Evolutionary conservation across 2,329 filamentous ascomycete species (phyloP).

Genomic region (Scortechinia acanthostroma): DNA sequence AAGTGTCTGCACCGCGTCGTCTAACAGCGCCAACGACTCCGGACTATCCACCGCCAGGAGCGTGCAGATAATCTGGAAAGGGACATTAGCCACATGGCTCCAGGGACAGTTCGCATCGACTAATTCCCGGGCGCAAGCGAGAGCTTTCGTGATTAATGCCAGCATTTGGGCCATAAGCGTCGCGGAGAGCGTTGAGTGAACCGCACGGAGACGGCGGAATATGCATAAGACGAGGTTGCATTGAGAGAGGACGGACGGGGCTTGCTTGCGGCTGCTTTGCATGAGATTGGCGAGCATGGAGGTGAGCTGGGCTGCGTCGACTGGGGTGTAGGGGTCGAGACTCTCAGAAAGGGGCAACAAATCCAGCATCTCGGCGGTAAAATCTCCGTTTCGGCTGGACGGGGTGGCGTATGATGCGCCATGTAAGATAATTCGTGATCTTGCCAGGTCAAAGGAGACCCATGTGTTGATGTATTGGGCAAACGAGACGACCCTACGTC

Average conservation of each 20-base stretch:
- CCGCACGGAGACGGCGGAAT: conserved; percentile 41
- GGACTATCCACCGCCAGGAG: conserved; percentile 44
- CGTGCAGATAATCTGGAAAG: conserved; percentile 48
- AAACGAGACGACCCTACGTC: conserved; percentile 35
- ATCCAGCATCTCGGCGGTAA: conserved; percentile 37
- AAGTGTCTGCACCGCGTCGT: conserved; percentile 39
- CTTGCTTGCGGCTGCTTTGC: conserved; percentile 24
- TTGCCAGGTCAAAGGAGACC: conserved; percentile 50
- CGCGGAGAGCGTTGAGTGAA: conserved; percentile 34
- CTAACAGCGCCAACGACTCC: conserved; percentile 34
- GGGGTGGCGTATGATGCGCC: conserved; percentile 34
- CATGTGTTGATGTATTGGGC: conserved; percentile 50
- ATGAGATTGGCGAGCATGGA: conserved; percentile 30
- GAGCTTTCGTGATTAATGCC: conserved; percentile 29
- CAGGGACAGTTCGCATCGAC: conserved; percentile 36
- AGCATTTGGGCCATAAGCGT: conserved; percentile 36
- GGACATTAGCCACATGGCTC: conserved; percentile 53
- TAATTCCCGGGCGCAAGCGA: conserved; percentile 36
- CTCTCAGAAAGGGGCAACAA: conserved; percentile 42
- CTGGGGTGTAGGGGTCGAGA: conserved; percentile 39
- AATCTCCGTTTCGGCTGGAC: conserved; percentile 24
- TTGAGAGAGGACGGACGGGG: conserved; percentile 36
- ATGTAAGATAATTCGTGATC: conserved; percentile 38
- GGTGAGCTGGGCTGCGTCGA: conserved; percentile 30
- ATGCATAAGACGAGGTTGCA: conserved; percentile 47